These are phyloP conservation scores for Nakazawaea anatomiae DNA, from an alignment of 805 yeast species.

Conservation along the genomic window DNA sequence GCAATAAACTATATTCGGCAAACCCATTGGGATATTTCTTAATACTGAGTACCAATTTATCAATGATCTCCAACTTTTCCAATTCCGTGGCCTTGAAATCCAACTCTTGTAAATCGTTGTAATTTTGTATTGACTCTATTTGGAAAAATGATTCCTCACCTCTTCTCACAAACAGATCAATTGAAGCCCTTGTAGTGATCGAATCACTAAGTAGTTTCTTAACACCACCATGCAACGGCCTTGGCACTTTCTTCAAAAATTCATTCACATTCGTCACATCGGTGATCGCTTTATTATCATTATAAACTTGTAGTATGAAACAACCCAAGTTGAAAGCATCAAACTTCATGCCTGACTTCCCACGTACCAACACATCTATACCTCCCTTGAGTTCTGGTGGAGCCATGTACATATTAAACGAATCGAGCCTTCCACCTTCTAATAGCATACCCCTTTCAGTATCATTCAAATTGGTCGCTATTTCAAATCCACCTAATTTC, in stretches of 20 bases:
- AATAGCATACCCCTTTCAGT: slow-evolving; percentile 33
- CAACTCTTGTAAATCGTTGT: slow-evolving; percentile 49
- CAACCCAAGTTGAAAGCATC: slow-evolving; percentile 65
- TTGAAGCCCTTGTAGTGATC: slow-evolving; percentile 32
- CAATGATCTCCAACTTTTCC: slow-evolving; percentile 26
- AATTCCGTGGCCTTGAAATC: slow-evolving; percentile 44
- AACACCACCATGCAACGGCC: slow-evolving; percentile 16
- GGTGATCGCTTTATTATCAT: slow-evolving; percentile 14
- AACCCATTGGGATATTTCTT: slow-evolving; percentile 42
- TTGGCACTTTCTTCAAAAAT: slow-evolving; percentile 8
- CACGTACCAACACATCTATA: slow-evolving; percentile 14
- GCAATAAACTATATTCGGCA: slow-evolving; percentile 58
- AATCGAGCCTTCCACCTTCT: slow-evolving; percentile 19
- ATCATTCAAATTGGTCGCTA: slow-evolving; percentile 45
- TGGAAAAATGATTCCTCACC: slow-evolving; percentile 28
- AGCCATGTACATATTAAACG: slow-evolving; percentile 13
- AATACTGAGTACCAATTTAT: slow-evolving; percentile 27
- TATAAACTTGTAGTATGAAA: slow-evolving; percentile 43
- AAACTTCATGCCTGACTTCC: slow-evolving; percentile 34
- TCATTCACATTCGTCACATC: slow-evolving; percentile 1
- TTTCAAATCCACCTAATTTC: slow-evolving; percentile 80
- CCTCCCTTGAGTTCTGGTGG: slow-evolving; percentile 43
- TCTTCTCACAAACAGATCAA: slow-evolving; percentile 27
- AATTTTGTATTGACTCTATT: slow-evolving; percentile 46
- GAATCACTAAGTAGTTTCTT: slow-evolving; percentile 34